phyloP scores from a whole-genome alignment of 192 early-diverging fungal genomes.

The Umbelopsis sp. region DNA sequence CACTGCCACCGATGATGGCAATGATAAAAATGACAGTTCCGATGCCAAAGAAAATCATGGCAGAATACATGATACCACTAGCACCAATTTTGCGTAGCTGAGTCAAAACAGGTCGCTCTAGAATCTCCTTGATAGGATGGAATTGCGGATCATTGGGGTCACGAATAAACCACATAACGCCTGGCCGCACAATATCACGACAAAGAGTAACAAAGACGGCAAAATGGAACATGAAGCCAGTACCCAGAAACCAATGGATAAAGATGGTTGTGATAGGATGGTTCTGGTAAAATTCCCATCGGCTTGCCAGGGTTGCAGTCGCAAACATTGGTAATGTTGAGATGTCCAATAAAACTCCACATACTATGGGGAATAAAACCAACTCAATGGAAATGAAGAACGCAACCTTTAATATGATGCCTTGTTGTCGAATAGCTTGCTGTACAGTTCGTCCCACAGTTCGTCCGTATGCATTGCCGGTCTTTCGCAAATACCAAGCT shows the following conservation, averaged over 20 bases:
- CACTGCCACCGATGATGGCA: conserved; percentile 31
- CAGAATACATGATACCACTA: conserved; percentile 82
- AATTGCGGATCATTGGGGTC: conserved; percentile 94
- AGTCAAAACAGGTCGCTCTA: conserved; percentile 71
- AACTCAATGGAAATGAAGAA: conserved; percentile 90
- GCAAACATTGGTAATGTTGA: conserved; percentile 80
- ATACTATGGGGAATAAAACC: conserved; percentile 82
- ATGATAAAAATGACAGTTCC: conserved; percentile 56
- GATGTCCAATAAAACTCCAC: conserved; percentile 82
- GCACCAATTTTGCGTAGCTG: conserved; percentile 83
- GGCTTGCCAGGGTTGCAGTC: conserved; percentile 48
- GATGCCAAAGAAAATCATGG: conserved; percentile 73
- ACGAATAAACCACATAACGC: conserved; percentile 97
- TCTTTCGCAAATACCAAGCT: conserved; percentile 44
- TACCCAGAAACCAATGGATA: conserved; percentile 91
- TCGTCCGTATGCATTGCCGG: conserved; percentile 37
- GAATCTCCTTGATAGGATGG: conserved; percentile 90
- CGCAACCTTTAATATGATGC: conserved; percentile 68
- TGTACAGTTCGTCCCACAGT: conserved; percentile 46
- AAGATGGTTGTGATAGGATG: conserved; percentile 68
- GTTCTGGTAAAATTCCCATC: conserved; percentile 54
- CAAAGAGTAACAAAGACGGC: conserved; percentile 78
- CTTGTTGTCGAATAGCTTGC: conserved; percentile 51
- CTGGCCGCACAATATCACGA: conserved; percentile 83
- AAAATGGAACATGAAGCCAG: conserved; percentile 94